Percentiles rank a stretch among this genome's conserved stretches.
Conservation (phyloP, 306 rosid species). For the Acacia melanoxylon region DNA sequence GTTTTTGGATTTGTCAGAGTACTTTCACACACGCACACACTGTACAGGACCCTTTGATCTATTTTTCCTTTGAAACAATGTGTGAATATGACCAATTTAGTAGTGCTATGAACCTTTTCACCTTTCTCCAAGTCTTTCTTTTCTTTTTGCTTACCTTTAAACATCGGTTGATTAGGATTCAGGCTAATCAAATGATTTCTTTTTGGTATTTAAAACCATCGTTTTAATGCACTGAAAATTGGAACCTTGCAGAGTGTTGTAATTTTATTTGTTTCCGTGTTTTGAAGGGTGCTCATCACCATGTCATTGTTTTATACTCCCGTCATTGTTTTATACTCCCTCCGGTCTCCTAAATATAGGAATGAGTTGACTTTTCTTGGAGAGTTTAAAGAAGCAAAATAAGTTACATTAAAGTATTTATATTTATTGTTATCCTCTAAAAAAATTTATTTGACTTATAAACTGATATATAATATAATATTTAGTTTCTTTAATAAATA, state of each 20-base stretch:
- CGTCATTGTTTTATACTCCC: not conserved
- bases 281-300: not conserved
- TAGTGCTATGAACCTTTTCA: not conserved
- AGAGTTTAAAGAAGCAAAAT: too few species aligned
- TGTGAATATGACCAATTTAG: not conserved
- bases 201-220: not conserved
- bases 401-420: too few species aligned
- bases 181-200: not conserved
- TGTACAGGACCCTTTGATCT: not conserved
- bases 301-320: not conserved
- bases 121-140: not conserved
- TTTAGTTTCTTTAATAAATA: too few species aligned
- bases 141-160: not conserved
- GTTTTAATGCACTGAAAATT: not conserved
- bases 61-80: not conserved
- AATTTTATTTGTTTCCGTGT: not conserved
- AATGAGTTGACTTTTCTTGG: too few species aligned
- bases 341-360: too few species aligned
- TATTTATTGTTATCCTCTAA: too few species aligned
- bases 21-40: not conserved
- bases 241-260: not conserved
- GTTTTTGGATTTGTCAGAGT: not conserved
- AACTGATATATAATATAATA: too few species aligned
- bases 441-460: too few species aligned
- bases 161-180: not conserved